Percentiles rank a stretch among this genome's conserved stretches.
These are phyloP conservation scores for Ceratocystis cubensis DNA, from an alignment of 2,329 filamentous ascomycete genomes.

Conservation along the genomic window DNA sequence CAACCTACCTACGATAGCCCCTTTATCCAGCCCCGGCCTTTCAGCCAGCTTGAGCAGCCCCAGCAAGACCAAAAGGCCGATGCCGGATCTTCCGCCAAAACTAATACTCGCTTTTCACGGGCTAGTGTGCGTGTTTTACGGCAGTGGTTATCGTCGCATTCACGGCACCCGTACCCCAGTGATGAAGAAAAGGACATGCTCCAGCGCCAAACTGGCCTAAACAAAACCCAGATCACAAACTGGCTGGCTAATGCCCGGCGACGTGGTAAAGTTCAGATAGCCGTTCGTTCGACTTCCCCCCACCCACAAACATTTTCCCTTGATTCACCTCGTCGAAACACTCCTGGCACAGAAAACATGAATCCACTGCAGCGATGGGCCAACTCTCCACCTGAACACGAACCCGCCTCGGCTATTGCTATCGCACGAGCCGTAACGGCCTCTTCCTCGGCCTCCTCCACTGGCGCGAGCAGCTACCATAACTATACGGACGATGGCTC, in stretches of 20 bases:
- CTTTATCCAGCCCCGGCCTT: background rate
- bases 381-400: slow-evolving; percentile 47
- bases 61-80: background rate
- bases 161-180: slow-evolving; percentile 73
- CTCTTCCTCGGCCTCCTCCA: slow-evolving; percentile 39
- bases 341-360: slow-evolving; percentile 42
- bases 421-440: slow-evolving; percentile 47
- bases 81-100: slow-evolving; percentile 34
- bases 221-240: slow-evolving; percentile 72
- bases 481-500: slow-evolving; percentile 51
- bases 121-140: slow-evolving; percentile 71
- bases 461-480: slow-evolving; percentile 41
- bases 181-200: slow-evolving; percentile 76
- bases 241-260: slow-evolving; percentile 86
- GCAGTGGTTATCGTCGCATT: slow-evolving; percentile 70
- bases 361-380: slow-evolving; percentile 48
- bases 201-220: slow-evolving; percentile 66
- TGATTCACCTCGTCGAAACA: slow-evolving; percentile 55
- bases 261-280: slow-evolving; percentile 57
- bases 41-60: background rate
- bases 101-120: slow-evolving; percentile 63
- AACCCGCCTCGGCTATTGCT: slow-evolving; percentile 46
- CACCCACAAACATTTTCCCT: slow-evolving; percentile 47
- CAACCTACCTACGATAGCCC: background rate
- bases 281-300: slow-evolving; percentile 56